These are phyloP conservation scores for Vitis hybrid DNA, from an alignment of 177 flowering plant species.

Conservation along the genomic window DNA sequence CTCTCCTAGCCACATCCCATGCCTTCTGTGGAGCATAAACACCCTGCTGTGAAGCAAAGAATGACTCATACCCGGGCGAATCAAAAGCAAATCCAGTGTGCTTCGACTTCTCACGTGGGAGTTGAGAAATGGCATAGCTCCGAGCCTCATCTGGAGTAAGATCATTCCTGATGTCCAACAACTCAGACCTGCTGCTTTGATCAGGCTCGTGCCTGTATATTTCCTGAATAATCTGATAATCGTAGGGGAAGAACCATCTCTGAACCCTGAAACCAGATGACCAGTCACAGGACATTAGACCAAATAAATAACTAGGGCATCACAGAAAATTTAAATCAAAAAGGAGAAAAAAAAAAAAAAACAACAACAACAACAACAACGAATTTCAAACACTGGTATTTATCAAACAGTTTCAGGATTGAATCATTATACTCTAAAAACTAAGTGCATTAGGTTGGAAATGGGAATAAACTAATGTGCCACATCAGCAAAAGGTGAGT, in stretches of 20 bases:
- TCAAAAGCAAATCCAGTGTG: constrained; percentile 99
- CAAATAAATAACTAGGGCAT: not conserved
- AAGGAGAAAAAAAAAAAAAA: not conserved
- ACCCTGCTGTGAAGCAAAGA: constrained; percentile 87
- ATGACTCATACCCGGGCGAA: constrained; percentile 96
- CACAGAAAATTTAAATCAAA: not conserved
- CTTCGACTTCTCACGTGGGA: constrained; percentile 77
- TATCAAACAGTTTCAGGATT: no score
- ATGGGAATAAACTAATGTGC: no score
- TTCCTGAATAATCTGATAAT: constrained; percentile 91
- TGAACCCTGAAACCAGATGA: constrained; percentile 54
- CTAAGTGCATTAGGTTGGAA: no score
- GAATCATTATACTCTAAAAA: no score
- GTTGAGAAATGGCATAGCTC: constrained; percentile 76
- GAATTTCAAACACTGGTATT: not conserved
- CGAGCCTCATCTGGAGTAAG: constrained; percentile 74
- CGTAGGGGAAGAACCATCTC: constrained; percentile 92
- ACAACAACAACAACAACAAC: not conserved
- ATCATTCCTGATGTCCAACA: constrained; percentile 47
- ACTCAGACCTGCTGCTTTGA: constrained; percentile 37
- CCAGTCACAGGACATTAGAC: not conserved
- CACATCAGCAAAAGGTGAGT: no score
- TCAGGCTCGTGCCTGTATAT: constrained; percentile 67
- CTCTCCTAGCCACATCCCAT: constrained; percentile 97
- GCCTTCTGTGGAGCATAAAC: constrained; percentile 82